Base-by-base conservation (phyloP, 352 stramenopile species). In the Pilasporangium apinafurcum region DNA sequence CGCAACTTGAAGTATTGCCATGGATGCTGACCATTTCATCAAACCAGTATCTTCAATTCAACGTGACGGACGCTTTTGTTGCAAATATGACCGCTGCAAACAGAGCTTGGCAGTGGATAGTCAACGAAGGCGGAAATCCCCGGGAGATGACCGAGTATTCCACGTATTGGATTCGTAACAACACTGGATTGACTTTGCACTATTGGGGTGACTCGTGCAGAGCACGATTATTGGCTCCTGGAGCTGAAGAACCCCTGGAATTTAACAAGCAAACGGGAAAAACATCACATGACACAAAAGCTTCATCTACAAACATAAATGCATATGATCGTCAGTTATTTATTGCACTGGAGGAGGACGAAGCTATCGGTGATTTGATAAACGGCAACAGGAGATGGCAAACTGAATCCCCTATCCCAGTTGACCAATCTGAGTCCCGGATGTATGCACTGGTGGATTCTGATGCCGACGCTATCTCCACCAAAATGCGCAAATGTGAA, bases 101-200 rank as follows among this genome's bases (percentile, higher is more conserved):
- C 48, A 69, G 80, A 37, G 77, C 80, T 32, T 92, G 80, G 80
- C 52, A 81, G 34, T 92, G 77, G 77, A 70, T 90, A 21, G 62
- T 70, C 8, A 72, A 83, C n/a, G 71, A 79, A 51, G 66, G 71
- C 25, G 70, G 60, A 8, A 75, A 85, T 51, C 75, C 75, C 6
- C 66, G 72, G 13, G 73, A 89, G 51, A 83, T 83, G 59, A 79
- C 68, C 9, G 73, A 89, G 35, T 90, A 89, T 50, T 93, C 82
- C 24, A 85, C 79, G 12, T 91, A 91, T 42, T 90, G 77, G 72
- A 91, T 93, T 33, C 74, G 82, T 42, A 95, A 95, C 48, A 74
- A 90, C 21, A 95, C 78, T 3, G 83, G 83, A 22, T 58, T 95
- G 25, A 59, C 57, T n/a, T 52, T 95, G 44, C 62, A 71, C 14